phyloP scores from a whole-genome alignment of 768 basidiomycete genomes.

The Leccinum imitatum region DNA sequence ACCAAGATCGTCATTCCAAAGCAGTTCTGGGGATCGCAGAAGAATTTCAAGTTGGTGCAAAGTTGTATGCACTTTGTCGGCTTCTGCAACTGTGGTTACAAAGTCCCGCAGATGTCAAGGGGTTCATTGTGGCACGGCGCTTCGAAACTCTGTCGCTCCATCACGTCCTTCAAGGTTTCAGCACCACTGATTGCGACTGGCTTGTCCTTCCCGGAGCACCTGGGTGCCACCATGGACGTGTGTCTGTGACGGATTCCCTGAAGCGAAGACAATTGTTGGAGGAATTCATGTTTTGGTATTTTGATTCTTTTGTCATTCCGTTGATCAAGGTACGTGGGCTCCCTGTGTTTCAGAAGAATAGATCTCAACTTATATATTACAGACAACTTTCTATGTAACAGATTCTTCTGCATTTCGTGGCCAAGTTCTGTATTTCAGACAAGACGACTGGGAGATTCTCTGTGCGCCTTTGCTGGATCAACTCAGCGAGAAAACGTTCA shows the following conservation, averaged over 20 bases:
- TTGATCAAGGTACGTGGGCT: conserved; percentile 63
- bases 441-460: conserved; percentile 88
- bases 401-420: conserved; percentile 86
- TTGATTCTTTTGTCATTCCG: conserved; percentile 79
- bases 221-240: conserved; percentile 44
- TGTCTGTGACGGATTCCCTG: conserved; percentile 61
- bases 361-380: neutral
- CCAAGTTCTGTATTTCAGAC: conserved; percentile 85
- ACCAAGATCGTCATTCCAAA: conserved; percentile 72
- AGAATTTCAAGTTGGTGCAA: conserved; percentile 61
- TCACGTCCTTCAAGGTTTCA: conserved; percentile 71
- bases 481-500: conserved; percentile 70
- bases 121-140: conserved; percentile 74
- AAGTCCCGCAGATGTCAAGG: conserved; percentile 56
- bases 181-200: conserved; percentile 79
- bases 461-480: conserved; percentile 79
- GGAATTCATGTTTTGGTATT: conserved; percentile 94
- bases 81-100: neutral
- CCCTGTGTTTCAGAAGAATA: neutral
- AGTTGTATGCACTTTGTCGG: conserved; percentile 42
- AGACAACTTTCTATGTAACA: conserved; percentile 95
- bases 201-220: conserved; percentile 46
- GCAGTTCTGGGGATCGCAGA: conserved; percentile 72
- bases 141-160: conserved; percentile 82
- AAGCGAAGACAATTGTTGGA: conserved; percentile 82